A percentile compares a stretch with the other conserved stretches of the same genome.
Evolutionary conservation across 352 stramenopile genomes (phyloP).

Genomic region (Discostella stelligera): DNA sequence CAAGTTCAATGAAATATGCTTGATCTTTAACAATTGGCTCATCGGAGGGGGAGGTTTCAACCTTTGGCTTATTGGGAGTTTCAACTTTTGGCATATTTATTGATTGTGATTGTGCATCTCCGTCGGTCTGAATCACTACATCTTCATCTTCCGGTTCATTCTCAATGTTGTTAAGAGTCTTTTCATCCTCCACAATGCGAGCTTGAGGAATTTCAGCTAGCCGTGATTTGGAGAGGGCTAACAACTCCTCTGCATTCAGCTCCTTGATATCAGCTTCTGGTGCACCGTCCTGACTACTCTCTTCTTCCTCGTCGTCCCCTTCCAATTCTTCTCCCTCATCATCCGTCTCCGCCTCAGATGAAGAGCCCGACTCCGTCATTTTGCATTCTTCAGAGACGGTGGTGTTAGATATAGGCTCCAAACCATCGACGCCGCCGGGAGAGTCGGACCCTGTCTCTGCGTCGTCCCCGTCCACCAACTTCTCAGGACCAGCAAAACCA

Average conservation of each 20-base stretch:
- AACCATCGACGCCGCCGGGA: conserved; percentile 6
- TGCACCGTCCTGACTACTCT: conserved; percentile 3
- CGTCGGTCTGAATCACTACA: neutral
- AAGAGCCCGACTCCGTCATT: conserved; percentile 19
- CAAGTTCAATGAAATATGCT: conserved; percentile 33
- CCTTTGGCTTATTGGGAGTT: neutral
- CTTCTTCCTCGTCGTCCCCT: conserved; percentile 19
- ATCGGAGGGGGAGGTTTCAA: neutral
- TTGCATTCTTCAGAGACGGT: conserved; percentile 8
- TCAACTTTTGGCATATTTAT: too few relatives aligned
- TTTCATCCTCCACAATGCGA: neutral
- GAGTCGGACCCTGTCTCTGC: neutral
- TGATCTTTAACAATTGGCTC: conserved; percentile 10
- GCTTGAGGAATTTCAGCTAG: conserved; percentile 22
- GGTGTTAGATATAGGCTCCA: neutral
- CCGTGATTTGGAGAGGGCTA: conserved; percentile 44
- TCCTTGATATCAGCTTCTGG: conserved; percentile 2
- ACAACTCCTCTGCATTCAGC: conserved; percentile 26
- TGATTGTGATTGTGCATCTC: conserved; percentile 16
- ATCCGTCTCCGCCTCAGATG: conserved; percentile 9
- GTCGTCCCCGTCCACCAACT: neutral
- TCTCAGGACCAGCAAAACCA: neutral
- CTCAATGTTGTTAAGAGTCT: neutral
- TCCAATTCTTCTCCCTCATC: conserved; percentile 18
- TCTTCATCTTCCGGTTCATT: conserved; percentile 3